A percentile compares a stretch with the other conserved stretches of the same genome.
Evolutionary conservation across 2,329 filamentous ascomycete genomes (phyloP).

Genomic region (Nigrograna mackinnonii): DNA sequence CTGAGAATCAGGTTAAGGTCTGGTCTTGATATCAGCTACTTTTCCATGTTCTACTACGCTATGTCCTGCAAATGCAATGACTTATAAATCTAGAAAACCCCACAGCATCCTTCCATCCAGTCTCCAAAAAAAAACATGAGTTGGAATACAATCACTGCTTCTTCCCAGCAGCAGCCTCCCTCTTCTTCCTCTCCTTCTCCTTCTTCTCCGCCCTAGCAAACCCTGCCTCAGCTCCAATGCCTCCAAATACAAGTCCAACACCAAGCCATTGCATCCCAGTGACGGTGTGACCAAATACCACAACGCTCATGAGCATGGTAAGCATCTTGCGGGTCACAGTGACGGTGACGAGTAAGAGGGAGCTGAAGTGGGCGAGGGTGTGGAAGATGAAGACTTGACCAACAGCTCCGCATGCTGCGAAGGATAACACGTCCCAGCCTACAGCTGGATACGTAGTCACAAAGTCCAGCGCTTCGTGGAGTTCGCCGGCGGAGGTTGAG

Average conservation of each 20-base stretch:
- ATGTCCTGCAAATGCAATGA: too few relatives aligned
- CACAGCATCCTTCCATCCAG: too few relatives aligned
- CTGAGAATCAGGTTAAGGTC: too few relatives aligned
- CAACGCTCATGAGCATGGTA: constrained; percentile 95
- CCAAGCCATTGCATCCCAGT: constrained; percentile 92
- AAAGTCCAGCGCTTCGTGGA: constrained; percentile 78
- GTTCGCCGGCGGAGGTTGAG: constrained; percentile 64
- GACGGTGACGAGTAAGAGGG: constrained; percentile 89
- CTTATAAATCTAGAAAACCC: too few relatives aligned
- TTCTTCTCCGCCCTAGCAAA: constrained; percentile 83
- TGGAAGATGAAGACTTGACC: constrained; percentile 97
- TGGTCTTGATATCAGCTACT: too few relatives aligned
- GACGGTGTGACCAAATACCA: constrained; percentile 90
- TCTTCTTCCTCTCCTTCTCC: constrained; percentile 71
- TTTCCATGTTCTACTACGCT: too few relatives aligned
- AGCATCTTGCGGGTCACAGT: constrained; percentile 99
- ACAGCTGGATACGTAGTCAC: constrained; percentile 79
- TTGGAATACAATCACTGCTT: too few relatives aligned
- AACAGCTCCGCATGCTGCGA: constrained; percentile 85
- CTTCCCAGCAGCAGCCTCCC: constrained; percentile 17
- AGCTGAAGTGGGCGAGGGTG: constrained; percentile 90
- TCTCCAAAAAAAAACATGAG: too few relatives aligned
- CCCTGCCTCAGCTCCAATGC: constrained; percentile 86
- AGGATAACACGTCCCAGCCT: constrained; percentile 85
- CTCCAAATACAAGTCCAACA: constrained; percentile 90